Conservation (phyloP, 352 stramenopile genomes). For the Globisporangium cystogenes region DNA sequence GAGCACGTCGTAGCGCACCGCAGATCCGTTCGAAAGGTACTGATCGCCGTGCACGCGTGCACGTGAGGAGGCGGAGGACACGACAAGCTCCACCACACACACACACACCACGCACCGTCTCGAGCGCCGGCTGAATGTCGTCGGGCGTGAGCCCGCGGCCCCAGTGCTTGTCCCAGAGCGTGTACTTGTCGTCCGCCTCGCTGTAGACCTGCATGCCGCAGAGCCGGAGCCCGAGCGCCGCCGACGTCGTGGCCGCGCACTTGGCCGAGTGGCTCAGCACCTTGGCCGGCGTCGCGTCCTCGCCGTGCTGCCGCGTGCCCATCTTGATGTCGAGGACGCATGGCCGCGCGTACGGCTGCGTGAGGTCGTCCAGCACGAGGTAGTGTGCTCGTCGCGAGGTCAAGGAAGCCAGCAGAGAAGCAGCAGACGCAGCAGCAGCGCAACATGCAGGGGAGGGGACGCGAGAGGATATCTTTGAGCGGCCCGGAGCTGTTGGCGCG, state of each 20-base stretch:
- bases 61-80: no score
- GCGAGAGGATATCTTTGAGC: constrained; percentile 18
- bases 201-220: constrained; percentile 84
- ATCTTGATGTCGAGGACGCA: constrained; percentile 84
- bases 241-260: constrained; percentile 68
- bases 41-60: constrained; percentile 6
- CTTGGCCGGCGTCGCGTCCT: constrained; percentile 60
- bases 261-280: constrained; percentile 65
- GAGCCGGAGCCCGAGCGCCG: constrained; percentile 55
- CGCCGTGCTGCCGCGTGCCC: constrained; percentile 71
- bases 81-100: neutral
- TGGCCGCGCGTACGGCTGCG: constrained; percentile 45
- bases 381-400: constrained; percentile 28
- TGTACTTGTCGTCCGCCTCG: constrained; percentile 45
- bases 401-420: constrained; percentile 5
- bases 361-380: constrained; percentile 67
- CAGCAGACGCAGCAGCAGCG: neutral
- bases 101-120: constrained; percentile 31
- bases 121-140: constrained; percentile 58
- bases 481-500: constrained; percentile 8
- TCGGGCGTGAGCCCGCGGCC: constrained; percentile 41
- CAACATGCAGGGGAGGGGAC: neutral
- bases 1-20: constrained; percentile 42
- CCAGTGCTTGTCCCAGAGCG: constrained; percentile 79
- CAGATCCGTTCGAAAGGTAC: constrained; percentile 50